Percentiles rank a stretch among this genome's conserved stretches.
phyloP scores from a whole-genome alignment of 2,329 filamentous ascomycete species.

The Exophiala oligosperma region DNA sequence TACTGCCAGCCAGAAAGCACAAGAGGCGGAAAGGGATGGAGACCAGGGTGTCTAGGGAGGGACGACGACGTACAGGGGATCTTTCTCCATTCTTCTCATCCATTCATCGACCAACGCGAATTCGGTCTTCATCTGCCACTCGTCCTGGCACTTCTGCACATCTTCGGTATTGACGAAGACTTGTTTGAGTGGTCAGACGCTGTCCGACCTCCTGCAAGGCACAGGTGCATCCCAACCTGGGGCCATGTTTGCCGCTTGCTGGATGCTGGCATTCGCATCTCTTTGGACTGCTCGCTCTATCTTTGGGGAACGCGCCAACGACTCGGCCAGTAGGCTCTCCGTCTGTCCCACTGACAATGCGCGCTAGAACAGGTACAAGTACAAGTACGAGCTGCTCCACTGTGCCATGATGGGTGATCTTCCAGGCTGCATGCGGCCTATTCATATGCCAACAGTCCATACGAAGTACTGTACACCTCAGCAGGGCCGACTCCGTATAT shows the following conservation, averaged over 20 bases:
- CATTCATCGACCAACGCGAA: neutral
- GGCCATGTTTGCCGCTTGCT: conserved; percentile 5
- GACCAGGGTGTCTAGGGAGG: neutral
- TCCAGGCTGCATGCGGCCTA: too few relatives aligned
- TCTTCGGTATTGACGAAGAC: neutral
- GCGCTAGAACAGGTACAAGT: conserved; percentile 23
- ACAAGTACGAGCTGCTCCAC: conserved; percentile 11
- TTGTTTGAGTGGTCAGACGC: neutral
- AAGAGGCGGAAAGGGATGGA: neutral
- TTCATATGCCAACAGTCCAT: too few relatives aligned
- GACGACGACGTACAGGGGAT: neutral
- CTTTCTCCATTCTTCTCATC: neutral
- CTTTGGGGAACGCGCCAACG: conserved; percentile 17
- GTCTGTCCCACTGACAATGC: conserved; percentile 16
- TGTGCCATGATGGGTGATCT: neutral
- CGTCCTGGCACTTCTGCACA: neutral
- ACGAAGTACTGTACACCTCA: too few relatives aligned
- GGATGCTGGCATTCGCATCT: neutral
- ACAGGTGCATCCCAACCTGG: neutral
- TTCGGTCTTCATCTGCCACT: neutral
- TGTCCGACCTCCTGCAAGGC: neutral
- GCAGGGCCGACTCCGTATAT: neutral
- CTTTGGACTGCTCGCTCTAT: neutral
- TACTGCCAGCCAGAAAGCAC: neutral
- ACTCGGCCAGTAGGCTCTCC: conserved; percentile 11